Evolutionary conservation across 306 rosid genomes (phyloP).

Genomic region (Dicorynia guianensis): DNA sequence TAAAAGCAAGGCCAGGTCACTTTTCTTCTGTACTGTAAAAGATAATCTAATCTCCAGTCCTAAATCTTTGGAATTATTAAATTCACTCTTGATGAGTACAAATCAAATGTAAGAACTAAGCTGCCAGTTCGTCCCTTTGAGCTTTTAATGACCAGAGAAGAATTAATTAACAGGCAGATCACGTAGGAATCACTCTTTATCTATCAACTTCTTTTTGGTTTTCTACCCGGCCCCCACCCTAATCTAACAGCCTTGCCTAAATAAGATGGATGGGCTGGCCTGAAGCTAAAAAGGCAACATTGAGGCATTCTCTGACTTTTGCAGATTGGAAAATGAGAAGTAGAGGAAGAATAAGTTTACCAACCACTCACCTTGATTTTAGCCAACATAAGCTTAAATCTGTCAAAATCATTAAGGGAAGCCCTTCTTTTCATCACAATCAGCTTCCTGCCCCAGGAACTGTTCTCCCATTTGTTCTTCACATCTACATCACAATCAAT

Average conservation of each 20-base stretch:
- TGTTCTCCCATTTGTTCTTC: conserved; percentile 64
- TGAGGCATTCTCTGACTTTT: neutral
- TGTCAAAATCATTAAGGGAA: conserved; percentile 56
- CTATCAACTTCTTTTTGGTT: neutral
- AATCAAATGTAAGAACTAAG: neutral
- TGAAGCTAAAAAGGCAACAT: no score
- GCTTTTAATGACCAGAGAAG: neutral
- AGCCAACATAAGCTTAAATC: conserved; percentile 67
- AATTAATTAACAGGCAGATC: neutral
- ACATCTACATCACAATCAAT: conserved; percentile 46
- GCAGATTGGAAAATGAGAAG: neutral
- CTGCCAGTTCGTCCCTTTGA: neutral
- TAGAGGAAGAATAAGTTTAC: neutral
- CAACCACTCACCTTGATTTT: conserved; percentile 53
- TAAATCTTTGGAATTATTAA: neutral
- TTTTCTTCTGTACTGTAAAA: neutral
- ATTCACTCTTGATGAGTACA: neutral
- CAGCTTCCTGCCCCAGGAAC: conserved; percentile 67
- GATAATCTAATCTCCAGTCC: neutral
- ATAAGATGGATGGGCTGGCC: neutral
- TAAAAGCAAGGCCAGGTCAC: neutral
- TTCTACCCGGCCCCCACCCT: neutral
- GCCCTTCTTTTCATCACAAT: conserved; percentile 60
- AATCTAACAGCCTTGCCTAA: neutral
- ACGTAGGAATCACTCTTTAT: neutral